A percentile compares a stretch with the other conserved stretches of the same genome.
Conservation (phyloP, 2,329 filamentous ascomycete genomes). For the Didymella pinodella region DNA sequence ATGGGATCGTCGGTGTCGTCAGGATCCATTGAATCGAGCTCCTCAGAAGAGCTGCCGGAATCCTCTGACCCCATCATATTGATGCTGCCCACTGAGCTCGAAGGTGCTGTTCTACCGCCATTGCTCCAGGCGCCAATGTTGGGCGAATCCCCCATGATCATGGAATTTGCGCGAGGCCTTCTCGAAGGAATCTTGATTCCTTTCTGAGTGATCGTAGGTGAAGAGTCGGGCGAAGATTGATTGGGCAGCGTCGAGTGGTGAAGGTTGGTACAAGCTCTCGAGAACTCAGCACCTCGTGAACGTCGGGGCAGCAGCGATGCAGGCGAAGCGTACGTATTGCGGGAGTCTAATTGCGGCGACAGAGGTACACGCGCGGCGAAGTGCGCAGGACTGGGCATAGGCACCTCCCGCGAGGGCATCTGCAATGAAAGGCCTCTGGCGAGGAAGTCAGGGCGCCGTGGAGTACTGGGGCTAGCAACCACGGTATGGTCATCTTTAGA, state of each 20-base stretch:
- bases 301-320: conserved; percentile 87
- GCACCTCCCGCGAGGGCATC: conserved; percentile 65
- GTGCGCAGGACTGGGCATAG: conserved; percentile 57
- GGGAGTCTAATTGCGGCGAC: conserved; percentile 85
- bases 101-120: conserved; percentile 55
- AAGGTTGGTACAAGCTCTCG: conserved; percentile 88
- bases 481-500: conserved; percentile 58
- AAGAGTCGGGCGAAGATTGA: conserved; percentile 86
- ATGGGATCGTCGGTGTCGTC: conserved; percentile 71
- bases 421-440: conserved; percentile 73
- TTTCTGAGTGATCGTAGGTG: conserved; percentile 80
- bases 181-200: conserved; percentile 67
- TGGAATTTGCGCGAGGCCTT: conserved; percentile 53
- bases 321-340: conserved; percentile 85
- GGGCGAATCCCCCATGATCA: conserved; percentile 66
- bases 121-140: conserved; percentile 73
- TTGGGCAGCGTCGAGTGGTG: conserved; percentile 95
- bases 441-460: conserved; percentile 71
- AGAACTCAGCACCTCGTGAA: conserved; percentile 91
- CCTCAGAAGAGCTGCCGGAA: conserved; percentile 73
- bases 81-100: conserved; percentile 82
- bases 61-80: conserved; percentile 82
- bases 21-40: conserved; percentile 57
- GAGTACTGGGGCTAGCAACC: conserved; percentile 62
- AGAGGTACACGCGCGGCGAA: conserved; percentile 70